A percentile compares a stretch with the other conserved stretches of the same genome.
Conservation (phyloP, 306 rosid genomes). For the Trifolium subterraneum region DNA sequence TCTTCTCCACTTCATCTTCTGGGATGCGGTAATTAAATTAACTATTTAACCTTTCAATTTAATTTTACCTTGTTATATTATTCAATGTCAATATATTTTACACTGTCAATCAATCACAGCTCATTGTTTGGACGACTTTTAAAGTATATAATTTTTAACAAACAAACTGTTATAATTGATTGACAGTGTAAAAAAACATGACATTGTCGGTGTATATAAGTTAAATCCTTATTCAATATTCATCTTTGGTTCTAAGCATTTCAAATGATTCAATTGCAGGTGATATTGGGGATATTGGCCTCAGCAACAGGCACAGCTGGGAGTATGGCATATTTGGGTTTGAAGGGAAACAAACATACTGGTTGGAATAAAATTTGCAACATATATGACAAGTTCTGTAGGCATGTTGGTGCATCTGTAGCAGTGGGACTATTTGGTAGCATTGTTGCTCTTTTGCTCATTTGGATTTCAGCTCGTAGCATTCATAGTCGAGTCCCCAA, state of each 20-base stretch:
- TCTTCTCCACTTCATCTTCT: slow-evolving; percentile 59
- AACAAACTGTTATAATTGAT: too few relatives aligned
- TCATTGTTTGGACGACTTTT: too few relatives aligned
- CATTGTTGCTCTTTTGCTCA: slow-evolving; percentile 57
- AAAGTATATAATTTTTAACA: too few relatives aligned
- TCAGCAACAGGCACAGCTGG: slow-evolving; percentile 88
- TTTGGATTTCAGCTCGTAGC: slow-evolving; percentile 66
- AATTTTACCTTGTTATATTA: background rate
- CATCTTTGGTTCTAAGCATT: background rate
- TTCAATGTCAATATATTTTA: background rate
- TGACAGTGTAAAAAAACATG: too few relatives aligned
- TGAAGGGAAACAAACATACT: slow-evolving; percentile 71
- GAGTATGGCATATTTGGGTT: slow-evolving; percentile 68
- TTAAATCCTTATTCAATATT: too few relatives aligned
- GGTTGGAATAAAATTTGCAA: slow-evolving; percentile 69
- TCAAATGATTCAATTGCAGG: slow-evolving; percentile 48
- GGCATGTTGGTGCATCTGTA: slow-evolving; percentile 59
- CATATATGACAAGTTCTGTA: slow-evolving; percentile 67
- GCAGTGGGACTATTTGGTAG: slow-evolving; percentile 66
- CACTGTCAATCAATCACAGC: too few relatives aligned
- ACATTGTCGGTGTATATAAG: too few relatives aligned
- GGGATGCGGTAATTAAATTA: slow-evolving; percentile 65
- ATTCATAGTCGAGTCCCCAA: slow-evolving; percentile 63
- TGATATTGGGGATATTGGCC: slow-evolving; percentile 75
- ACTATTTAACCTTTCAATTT: background rate